A percentile compares a stretch with the other conserved stretches of the same genome.
phyloP scores from a whole-genome alignment of 176 grass and related monocot species.

The Bolboschoenus planiculmis region DNA sequence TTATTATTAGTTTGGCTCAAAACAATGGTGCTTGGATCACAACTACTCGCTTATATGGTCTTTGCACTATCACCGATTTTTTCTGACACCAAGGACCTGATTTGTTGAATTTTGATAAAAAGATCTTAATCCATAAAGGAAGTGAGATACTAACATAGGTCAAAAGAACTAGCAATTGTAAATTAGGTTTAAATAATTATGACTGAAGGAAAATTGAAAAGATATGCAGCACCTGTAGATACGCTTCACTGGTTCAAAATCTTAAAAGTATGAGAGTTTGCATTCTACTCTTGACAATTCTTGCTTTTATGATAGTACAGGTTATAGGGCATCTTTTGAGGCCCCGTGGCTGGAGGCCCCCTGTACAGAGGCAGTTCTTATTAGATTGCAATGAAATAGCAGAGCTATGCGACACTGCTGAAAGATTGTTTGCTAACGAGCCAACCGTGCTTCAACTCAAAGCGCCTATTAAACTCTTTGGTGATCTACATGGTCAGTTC shows the following conservation, averaged over 20 bases:
- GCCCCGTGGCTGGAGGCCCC: slow-evolving; percentile 97
- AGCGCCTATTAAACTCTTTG: slow-evolving; percentile 98
- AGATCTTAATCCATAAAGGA: not conserved
- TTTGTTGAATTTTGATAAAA: no score
- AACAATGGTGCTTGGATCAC: not conserved
- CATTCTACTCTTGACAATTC: slow-evolving; percentile 19
- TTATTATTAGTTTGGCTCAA: not conserved
- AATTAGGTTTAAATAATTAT: not conserved
- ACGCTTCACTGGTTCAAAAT: not conserved
- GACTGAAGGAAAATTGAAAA: not conserved
- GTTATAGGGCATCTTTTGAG: slow-evolving; percentile 88
- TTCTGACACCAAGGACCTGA: not conserved
- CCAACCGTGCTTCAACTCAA: slow-evolving; percentile 90
- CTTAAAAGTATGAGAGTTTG: not conserved
- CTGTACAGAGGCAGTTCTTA: slow-evolving; percentile 92
- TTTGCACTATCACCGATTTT: no score
- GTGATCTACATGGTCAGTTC: slow-evolving; percentile 98
- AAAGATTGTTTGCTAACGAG: slow-evolving; percentile 93
- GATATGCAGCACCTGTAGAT: slow-evolving; percentile 2
- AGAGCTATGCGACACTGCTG: slow-evolving; percentile 87
- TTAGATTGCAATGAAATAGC: slow-evolving; percentile 99
- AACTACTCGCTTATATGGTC: not conserved
- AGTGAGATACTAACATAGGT: not conserved
- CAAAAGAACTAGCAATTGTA: not conserved
- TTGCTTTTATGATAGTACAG: slow-evolving; percentile 32